A percentile compares a stretch with the other conserved stretches of the same genome.
Evolutionary conservation across 495 filamentous ascomycete species (phyloP).

Genomic region (Penicillium angulare): DNA sequence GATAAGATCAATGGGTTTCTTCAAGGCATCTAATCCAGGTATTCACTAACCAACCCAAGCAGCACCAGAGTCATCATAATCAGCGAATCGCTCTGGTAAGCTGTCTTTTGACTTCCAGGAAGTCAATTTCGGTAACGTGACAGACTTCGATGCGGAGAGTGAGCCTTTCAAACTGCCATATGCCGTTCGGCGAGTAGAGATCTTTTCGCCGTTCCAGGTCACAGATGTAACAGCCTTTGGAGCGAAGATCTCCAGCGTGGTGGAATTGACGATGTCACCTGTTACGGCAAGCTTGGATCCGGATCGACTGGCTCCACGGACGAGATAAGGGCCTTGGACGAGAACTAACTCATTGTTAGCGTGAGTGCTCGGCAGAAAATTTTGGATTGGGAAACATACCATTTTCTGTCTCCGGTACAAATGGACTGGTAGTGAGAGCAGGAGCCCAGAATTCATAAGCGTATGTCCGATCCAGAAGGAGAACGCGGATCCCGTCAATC

Average conservation of each 20-base stretch:
- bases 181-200: slow-evolving; percentile 34
- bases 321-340: slow-evolving; percentile 61
- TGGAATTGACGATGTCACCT: slow-evolving; percentile 64
- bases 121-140: slow-evolving; percentile 53
- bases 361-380: neutral
- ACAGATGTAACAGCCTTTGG: slow-evolving; percentile 46
- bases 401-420: slow-evolving; percentile 42
- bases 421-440: slow-evolving; percentile 49
- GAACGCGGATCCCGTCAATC: slow-evolving; percentile 43
- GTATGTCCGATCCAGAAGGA: slow-evolving; percentile 49
- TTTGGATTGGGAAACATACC: slow-evolving; percentile 24
- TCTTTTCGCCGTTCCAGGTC: slow-evolving; percentile 54
- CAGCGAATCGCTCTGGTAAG: slow-evolving; percentile 60
- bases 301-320: slow-evolving; percentile 54
- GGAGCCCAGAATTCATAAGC: slow-evolving; percentile 60
- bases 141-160: slow-evolving; percentile 37
- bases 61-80: slow-evolving; percentile 58
- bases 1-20: too few relatives aligned
- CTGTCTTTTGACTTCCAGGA: slow-evolving; percentile 67
- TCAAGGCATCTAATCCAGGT: neutral
- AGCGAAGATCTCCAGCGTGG: slow-evolving; percentile 60
- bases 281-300: slow-evolving; percentile 51
- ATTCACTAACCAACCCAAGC: slow-evolving; percentile 55
- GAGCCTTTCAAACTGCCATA: slow-evolving; percentile 51
- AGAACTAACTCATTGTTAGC: slow-evolving; percentile 42